These are phyloP conservation scores for Curvularia sp. DNA, from an alignment of 2,329 filamentous ascomycete genomes.

Conservation along the genomic window DNA sequence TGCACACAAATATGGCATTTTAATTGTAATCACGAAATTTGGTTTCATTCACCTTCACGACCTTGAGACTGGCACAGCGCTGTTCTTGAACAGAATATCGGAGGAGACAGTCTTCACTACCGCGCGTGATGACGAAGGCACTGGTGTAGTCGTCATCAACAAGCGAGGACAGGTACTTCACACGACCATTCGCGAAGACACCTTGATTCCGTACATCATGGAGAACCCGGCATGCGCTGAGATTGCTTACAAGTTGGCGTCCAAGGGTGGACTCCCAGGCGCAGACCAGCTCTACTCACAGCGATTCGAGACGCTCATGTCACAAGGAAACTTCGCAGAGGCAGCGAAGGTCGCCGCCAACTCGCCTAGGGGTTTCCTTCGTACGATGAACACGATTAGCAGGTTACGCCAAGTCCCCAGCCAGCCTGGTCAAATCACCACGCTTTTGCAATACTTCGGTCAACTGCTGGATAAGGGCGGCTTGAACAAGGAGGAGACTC, in stretches of 20 bases:
- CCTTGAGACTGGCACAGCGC: conserved; percentile 90
- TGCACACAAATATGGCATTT: conserved; percentile 93
- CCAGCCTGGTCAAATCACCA: conserved; percentile 84
- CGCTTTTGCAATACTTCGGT: conserved; percentile 96
- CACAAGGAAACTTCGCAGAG: conserved; percentile 79
- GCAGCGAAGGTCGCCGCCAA: conserved; percentile 96
- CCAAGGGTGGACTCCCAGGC: conserved; percentile 89
- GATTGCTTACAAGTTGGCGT: conserved; percentile 95
- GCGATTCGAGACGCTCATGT: conserved; percentile 89
- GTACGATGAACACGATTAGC: conserved; percentile 94
- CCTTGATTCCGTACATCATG: conserved; percentile 90
- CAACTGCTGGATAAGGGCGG: conserved; percentile 95
- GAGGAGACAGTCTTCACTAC: conserved; percentile 99
- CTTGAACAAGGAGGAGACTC: conserved; percentile 89
- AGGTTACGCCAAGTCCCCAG: conserved; percentile 88
- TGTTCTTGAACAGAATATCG: conserved; percentile 99
- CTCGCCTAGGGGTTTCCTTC: conserved; percentile 93
- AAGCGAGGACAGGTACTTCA: conserved; percentile 96
- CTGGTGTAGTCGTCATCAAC: conserved; percentile 93
- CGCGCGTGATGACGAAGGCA: conserved; percentile 79
- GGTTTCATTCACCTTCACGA: conserved; percentile 99
- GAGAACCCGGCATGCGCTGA: conserved; percentile 94
- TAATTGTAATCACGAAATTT: conserved; percentile 98
- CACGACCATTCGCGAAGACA: conserved; percentile 90
- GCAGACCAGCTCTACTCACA: conserved; percentile 92